These are phyloP conservation scores for Orobanche coerulescens DNA, from an alignment of 257 asterid species.

Conservation along the genomic window DNA sequence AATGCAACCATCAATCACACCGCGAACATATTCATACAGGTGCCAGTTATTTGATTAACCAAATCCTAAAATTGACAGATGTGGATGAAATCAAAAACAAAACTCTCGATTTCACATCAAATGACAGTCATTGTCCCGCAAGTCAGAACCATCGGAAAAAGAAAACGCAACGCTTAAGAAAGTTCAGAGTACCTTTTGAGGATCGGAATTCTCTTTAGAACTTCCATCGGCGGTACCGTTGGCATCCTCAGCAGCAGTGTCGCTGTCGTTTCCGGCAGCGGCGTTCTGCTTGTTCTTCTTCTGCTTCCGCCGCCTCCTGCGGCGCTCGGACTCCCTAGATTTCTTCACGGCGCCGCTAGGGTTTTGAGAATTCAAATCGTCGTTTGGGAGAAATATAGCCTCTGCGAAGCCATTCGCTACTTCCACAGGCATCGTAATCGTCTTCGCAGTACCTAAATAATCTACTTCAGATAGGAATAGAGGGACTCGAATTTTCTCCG, in stretches of 20 bases:
- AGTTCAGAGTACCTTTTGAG: constrained; percentile 44
- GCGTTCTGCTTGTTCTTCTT: constrained; percentile 60
- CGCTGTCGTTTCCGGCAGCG: constrained; percentile 46
- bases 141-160: background rate
- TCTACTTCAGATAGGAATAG: background rate
- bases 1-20: background rate
- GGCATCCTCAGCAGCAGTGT: constrained; percentile 40
- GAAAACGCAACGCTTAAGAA: background rate
- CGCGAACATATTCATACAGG: background rate
- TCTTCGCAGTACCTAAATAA: background rate
- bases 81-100: background rate
- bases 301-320: constrained; percentile 91
- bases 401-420: constrained; percentile 34
- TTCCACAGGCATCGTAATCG: constrained; percentile 41
- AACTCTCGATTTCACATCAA: background rate
- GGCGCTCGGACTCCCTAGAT: constrained; percentile 59
- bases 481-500: background rate
- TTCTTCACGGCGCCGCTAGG: constrained; percentile 42
- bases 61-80: background rate
- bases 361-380: constrained; percentile 42
- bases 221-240: constrained; percentile 24
- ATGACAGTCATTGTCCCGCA: background rate
- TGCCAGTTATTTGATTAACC: background rate
- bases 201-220: constrained; percentile 65
- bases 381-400: constrained; percentile 21